Evolutionary conservation across 2,329 filamentous ascomycete genomes (phyloP).

Genomic region (Ophiostoma tasmaniense): DNA sequence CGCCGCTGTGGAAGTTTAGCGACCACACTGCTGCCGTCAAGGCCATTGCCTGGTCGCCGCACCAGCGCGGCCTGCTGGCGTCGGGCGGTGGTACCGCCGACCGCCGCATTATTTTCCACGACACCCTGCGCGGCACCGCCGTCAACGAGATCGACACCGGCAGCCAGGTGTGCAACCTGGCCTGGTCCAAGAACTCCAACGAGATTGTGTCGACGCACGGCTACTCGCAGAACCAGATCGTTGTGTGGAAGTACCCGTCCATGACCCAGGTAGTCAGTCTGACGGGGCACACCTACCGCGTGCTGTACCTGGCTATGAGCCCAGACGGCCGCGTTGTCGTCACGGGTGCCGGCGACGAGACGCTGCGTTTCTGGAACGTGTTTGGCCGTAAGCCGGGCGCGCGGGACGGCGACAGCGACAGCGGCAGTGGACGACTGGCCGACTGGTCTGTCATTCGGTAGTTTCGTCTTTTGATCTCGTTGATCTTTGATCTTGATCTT

Average conservation of each 20-base stretch:
- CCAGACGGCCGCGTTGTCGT: slow-evolving; percentile 90
- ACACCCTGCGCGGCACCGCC: slow-evolving; percentile 72
- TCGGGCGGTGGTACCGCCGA: slow-evolving; percentile 94
- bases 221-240: slow-evolving; percentile 96
- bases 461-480: background rate
- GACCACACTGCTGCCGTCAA: slow-evolving; percentile 96
- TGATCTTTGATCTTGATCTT: slow-evolving; percentile 5
- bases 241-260: slow-evolving; percentile 97
- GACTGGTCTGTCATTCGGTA: slow-evolving; percentile 79
- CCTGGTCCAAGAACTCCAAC: slow-evolving; percentile 95
- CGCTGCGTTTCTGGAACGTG: slow-evolving; percentile 90
- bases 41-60: slow-evolving; percentile 94
- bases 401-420: slow-evolving; percentile 55
- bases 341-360: slow-evolving; percentile 94
- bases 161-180: slow-evolving; percentile 96
- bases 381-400: slow-evolving; percentile 75
- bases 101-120: slow-evolving; percentile 95
- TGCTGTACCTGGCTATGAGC: slow-evolving; percentile 94
- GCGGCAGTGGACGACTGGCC: slow-evolving; percentile 48
- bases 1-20: slow-evolving; percentile 85
- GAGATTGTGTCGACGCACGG: slow-evolving; percentile 96
- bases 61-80: slow-evolving; percentile 87
- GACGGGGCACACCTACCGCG: slow-evolving; percentile 87
- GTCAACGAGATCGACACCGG: slow-evolving; percentile 91
- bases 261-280: slow-evolving; percentile 96